Conservation (phyloP, 2,329 filamentous ascomycete genomes). For the Sporothrix inflata region DNA sequence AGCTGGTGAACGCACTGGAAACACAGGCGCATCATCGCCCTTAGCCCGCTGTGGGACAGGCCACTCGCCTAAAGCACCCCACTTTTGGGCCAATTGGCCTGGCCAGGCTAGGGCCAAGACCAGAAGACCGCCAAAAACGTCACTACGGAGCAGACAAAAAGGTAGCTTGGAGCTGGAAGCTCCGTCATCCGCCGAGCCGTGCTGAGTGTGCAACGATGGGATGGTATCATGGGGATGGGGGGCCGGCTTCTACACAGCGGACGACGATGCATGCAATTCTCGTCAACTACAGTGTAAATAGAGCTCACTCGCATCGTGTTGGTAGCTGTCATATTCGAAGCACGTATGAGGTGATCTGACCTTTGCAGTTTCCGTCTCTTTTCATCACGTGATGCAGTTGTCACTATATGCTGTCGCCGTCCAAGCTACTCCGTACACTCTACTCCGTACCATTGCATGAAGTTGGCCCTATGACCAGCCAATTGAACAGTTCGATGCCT, state of each 20-base stretch:
- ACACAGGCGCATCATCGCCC: not conserved
- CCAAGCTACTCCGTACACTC: not conserved
- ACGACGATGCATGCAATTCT: not conserved
- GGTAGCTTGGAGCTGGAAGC: not conserved
- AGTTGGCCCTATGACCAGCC: not conserved
- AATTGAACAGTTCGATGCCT: not conserved
- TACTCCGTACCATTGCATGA: not conserved
- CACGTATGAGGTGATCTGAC: not conserved
- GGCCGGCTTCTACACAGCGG: not conserved
- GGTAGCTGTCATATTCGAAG: not conserved
- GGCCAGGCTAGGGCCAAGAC: slow-evolving; percentile 6
- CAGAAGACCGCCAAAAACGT: not conserved
- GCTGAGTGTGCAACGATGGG: not conserved
- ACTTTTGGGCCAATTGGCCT: slow-evolving; percentile 8
- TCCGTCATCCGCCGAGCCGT: slow-evolving; percentile 15
- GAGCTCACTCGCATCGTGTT: not conserved
- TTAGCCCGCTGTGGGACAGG: slow-evolving; percentile 12
- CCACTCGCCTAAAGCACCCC: slow-evolving; percentile 15
- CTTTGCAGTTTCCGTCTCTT: not conserved
- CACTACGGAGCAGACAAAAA: not conserved
- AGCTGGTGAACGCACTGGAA: not conserved
- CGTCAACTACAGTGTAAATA: not conserved
- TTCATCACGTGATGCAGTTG: not conserved
- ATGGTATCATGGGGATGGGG: not conserved
- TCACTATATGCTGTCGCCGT: not conserved